These are phyloP conservation scores for Boeremia lycopersici DNA, from an alignment of 2,329 filamentous ascomycete species.

Conservation along the genomic window DNA sequence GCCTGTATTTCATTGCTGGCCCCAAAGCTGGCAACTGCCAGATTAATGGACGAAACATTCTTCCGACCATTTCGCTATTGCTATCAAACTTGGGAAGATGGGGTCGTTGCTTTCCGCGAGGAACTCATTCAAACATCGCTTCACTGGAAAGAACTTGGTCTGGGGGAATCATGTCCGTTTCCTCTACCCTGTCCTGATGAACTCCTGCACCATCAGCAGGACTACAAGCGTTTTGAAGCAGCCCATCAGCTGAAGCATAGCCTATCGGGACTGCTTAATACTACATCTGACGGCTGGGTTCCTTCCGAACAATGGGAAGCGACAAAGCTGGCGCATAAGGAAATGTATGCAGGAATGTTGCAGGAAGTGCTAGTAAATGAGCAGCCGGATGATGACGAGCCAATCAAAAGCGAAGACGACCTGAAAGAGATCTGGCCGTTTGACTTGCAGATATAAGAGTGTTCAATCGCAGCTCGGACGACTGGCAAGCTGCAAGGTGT, in stretches of 20 bases:
- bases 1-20: background rate
- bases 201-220: too few relatives aligned
- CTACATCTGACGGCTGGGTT: too few relatives aligned
- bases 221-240: too few relatives aligned
- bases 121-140: conserved; percentile 50
- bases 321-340: too few relatives aligned
- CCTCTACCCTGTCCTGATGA: background rate
- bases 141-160: conserved; percentile 48
- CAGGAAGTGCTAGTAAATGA: background rate
- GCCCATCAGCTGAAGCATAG: too few relatives aligned
- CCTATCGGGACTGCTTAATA: too few relatives aligned
- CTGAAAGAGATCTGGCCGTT: conserved; percentile 48
- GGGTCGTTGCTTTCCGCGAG: conserved; percentile 47
- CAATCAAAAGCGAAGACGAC: conserved; percentile 39
- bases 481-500: too few relatives aligned
- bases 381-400: conserved; percentile 42
- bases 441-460: conserved; percentile 22
- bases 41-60: conserved; percentile 45
- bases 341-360: too few relatives aligned
- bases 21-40: conserved; percentile 21
- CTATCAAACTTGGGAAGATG: conserved; percentile 51
- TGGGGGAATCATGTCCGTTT: conserved; percentile 44
- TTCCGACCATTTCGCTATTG: conserved; percentile 50
- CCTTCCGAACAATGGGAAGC: too few relatives aligned
- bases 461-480: too few relatives aligned